Conservation (phyloP, 2,329 filamentous ascomycete species). For the Parasarocladium wereldwijsianum region DNA sequence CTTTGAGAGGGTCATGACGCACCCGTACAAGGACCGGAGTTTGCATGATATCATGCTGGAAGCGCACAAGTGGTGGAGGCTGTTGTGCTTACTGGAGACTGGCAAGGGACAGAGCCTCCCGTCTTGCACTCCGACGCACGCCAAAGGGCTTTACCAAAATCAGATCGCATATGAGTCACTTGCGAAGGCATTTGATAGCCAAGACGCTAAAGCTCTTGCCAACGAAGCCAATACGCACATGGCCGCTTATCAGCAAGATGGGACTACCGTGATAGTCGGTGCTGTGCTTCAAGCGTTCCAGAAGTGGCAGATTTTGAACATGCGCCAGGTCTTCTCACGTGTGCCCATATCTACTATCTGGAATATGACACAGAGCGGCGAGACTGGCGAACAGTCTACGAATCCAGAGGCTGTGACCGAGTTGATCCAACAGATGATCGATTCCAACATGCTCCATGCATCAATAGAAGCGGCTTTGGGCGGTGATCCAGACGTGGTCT, state of each 20-base stretch:
- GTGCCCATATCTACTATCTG: slow-evolving; percentile 40
- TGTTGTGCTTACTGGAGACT: slow-evolving; percentile 57
- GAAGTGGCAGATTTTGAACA: slow-evolving; percentile 57
- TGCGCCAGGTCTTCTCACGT: slow-evolving; percentile 57
- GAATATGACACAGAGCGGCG: slow-evolving; percentile 34
- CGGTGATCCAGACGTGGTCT: slow-evolving; percentile 32
- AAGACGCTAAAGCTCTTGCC: slow-evolving; percentile 40
- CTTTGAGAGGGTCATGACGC: slow-evolving; percentile 50
- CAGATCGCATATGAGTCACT: slow-evolving; percentile 57
- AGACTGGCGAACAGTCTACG: slow-evolving; percentile 29
- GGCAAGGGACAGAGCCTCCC: slow-evolving; percentile 46
- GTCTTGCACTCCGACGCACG: slow-evolving; percentile 33
- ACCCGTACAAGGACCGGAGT: slow-evolving; percentile 46
- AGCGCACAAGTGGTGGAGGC: slow-evolving; percentile 81
- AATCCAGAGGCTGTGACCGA: slow-evolving; percentile 26
- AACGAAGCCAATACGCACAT: slow-evolving; percentile 45
- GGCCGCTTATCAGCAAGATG: slow-evolving; percentile 52
- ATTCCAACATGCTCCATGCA: slow-evolving; percentile 35
- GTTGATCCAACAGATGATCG: slow-evolving; percentile 41
- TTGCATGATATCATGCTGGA: slow-evolving; percentile 71
- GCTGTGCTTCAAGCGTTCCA: slow-evolving; percentile 59
- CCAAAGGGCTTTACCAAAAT: slow-evolving; percentile 40
- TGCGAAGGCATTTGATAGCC: slow-evolving; percentile 50
- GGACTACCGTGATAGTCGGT: slow-evolving; percentile 55
- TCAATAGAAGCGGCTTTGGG: slow-evolving; percentile 31